Percentiles rank a stretch among this genome's conserved stretches.
Evolutionary conservation across 805 yeast genomes (phyloP).

Genomic region (Nakazawaea ishiwadae): DNA sequence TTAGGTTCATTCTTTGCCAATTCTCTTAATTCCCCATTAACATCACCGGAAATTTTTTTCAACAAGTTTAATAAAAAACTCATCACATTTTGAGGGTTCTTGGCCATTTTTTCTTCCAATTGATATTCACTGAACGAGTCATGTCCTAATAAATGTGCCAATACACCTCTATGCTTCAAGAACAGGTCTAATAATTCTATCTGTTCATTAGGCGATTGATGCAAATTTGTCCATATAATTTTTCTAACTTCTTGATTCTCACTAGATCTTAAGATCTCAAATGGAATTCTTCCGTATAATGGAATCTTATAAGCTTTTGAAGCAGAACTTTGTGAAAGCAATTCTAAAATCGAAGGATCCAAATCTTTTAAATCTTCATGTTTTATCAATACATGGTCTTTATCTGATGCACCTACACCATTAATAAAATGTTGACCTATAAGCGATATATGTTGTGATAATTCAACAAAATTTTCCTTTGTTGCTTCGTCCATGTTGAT

Average conservation of each 20-base stretch:
- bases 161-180: slow-evolving; percentile 57
- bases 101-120: slow-evolving; percentile 86
- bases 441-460: slow-evolving; percentile 77
- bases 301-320: slow-evolving; percentile 44
- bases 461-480: slow-evolving; percentile 63
- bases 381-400: slow-evolving; percentile 24
- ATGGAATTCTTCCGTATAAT: slow-evolving; percentile 59
- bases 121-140: slow-evolving; percentile 73
- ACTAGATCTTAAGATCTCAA: slow-evolving; percentile 56
- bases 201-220: slow-evolving; percentile 62
- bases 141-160: slow-evolving; percentile 73
- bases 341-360: slow-evolving; percentile 18
- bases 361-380: slow-evolving; percentile 23
- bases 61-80: slow-evolving; percentile 63
- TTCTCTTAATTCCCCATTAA: slow-evolving; percentile 51
- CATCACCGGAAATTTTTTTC: slow-evolving; percentile 43
- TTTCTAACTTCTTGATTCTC: slow-evolving; percentile 53
- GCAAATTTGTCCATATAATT: slow-evolving; percentile 70
- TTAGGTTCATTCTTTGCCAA: slow-evolving; percentile 34
- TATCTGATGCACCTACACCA: slow-evolving; percentile 31
- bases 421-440: slow-evolving; percentile 74
- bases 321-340: slow-evolving; percentile 28
- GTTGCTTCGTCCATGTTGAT: slow-evolving; percentile 67
- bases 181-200: slow-evolving; percentile 53
- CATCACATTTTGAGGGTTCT: slow-evolving; percentile 67